A percentile compares a stretch with the other conserved stretches of the same genome.
Evolutionary conservation across 495 filamentous ascomycete species (phyloP).

Genomic region (Extremus antarcticus): DNA sequence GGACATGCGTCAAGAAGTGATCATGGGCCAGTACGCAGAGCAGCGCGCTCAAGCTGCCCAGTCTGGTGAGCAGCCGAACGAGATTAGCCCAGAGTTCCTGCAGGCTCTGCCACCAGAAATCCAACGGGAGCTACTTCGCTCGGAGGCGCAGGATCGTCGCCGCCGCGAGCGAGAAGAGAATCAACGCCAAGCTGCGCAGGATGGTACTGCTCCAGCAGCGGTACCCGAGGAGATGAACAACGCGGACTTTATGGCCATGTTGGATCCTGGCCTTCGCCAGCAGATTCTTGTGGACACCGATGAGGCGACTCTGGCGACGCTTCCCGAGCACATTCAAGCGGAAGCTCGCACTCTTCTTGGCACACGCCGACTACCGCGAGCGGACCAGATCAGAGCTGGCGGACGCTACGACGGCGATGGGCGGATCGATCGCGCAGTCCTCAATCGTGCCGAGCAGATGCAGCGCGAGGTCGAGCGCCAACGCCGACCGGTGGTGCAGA

Average conservation of each 20-base stretch:
- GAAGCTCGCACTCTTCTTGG: slow-evolving; percentile 68
- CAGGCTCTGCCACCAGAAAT: slow-evolving; percentile 86
- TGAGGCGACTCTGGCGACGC: slow-evolving; percentile 71
- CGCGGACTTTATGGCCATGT: slow-evolving; percentile 81
- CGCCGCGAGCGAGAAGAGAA: slow-evolving; percentile 73
- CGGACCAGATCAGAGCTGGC: neutral
- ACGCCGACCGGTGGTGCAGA: slow-evolving; percentile 75
- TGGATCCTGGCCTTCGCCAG: slow-evolving; percentile 75
- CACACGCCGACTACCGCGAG: slow-evolving; percentile 32
- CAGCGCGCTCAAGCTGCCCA: slow-evolving; percentile 70
- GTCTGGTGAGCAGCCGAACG: slow-evolving; percentile 70
- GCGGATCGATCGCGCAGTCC: neutral
- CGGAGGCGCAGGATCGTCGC: slow-evolving; percentile 80
- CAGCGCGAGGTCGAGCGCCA: slow-evolving; percentile 27
- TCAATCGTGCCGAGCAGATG: neutral
- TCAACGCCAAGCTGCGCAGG: slow-evolving; percentile 45
- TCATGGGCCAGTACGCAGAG: slow-evolving; percentile 74
- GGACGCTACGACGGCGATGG: neutral
- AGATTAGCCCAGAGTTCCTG: slow-evolving; percentile 89
- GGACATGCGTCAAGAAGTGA: slow-evolving; percentile 88
- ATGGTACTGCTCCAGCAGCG: slow-evolving; percentile 37
- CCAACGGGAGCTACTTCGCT: slow-evolving; percentile 74
- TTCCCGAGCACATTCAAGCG: slow-evolving; percentile 72
- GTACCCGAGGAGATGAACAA: slow-evolving; percentile 72
- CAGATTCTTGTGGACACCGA: slow-evolving; percentile 84